Percentiles rank a stretch among this genome's conserved stretches.
These are phyloP conservation scores for Medicago arabica DNA, from an alignment of 306 rosid genomes.

Conservation along the genomic window DNA sequence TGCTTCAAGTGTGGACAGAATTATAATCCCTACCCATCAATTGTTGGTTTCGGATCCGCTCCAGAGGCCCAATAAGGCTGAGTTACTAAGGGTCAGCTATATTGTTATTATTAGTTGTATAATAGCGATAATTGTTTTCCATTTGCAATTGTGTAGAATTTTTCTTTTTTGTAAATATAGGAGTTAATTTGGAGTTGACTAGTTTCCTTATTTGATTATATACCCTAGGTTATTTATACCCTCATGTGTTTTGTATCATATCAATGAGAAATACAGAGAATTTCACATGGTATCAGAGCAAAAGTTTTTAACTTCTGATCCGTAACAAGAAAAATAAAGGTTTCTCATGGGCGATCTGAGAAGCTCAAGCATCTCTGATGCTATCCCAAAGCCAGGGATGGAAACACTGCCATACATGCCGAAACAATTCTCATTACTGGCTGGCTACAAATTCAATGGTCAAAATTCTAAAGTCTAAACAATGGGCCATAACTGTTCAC, in stretches of 20 bases:
- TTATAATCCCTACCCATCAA: background rate
- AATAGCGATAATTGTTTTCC: background rate
- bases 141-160: background rate
- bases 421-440: background rate
- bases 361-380: background rate
- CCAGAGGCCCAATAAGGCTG: background rate
- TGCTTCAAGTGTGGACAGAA: background rate
- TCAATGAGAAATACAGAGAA: background rate
- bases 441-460: background rate
- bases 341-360: background rate
- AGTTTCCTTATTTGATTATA: constrained; percentile 11
- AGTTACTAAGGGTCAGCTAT: background rate
- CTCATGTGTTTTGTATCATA: background rate
- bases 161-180: background rate
- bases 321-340: background rate
- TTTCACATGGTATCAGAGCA: constrained; percentile 6
- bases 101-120: background rate
- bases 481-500: background rate
- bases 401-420: background rate
- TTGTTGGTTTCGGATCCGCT: background rate
- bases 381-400: background rate
- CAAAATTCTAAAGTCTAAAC: background rate
- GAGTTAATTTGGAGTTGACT: background rate
- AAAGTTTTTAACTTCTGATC: background rate
- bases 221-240: background rate